phyloP scores from a whole-genome alignment of 768 basidiomycete genomes.

The Mycena venus region DNA sequence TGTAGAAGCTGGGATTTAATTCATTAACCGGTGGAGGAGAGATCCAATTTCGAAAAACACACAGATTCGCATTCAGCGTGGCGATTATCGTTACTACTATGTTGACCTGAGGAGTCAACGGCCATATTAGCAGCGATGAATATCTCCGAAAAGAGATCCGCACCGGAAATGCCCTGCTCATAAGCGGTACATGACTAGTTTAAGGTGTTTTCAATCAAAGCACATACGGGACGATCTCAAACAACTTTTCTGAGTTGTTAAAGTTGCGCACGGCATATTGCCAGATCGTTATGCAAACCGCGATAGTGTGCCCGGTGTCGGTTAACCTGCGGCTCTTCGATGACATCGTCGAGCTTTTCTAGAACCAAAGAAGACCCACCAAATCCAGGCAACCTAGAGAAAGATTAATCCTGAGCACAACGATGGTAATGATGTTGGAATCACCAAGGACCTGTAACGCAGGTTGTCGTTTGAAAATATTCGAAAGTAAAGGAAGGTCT shows the following conservation, averaged over 20 bases:
- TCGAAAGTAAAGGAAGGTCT: conserved; percentile 19
- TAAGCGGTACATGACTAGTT: neutral
- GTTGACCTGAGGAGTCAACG: neutral
- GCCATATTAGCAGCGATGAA: neutral
- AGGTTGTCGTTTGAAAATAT: conserved; percentile 17
- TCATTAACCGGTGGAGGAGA: neutral
- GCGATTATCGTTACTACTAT: neutral
- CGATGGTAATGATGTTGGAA: neutral
- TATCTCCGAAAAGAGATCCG: neutral
- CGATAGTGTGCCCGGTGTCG: conserved; percentile 53
- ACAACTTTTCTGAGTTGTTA: conserved; percentile 32
- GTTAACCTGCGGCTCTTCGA: conserved; percentile 44
- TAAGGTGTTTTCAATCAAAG: neutral
- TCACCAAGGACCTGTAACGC: conserved; percentile 20
- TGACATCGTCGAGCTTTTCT: neutral
- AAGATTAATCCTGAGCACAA: neutral
- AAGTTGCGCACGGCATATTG: conserved; percentile 52
- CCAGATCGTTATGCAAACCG: conserved; percentile 56
- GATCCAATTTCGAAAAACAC: conserved; percentile 12
- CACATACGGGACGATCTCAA: conserved; percentile 36
- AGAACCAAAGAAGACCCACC: conserved; percentile 6
- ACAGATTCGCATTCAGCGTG: conserved; percentile 28
- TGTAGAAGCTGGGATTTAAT: conserved; percentile 9
- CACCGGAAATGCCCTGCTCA: neutral
- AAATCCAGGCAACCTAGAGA: conserved; percentile 19